Evolutionary conservation across 805 yeast species (phyloP).

Genomic region (Candida golubevii): DNA sequence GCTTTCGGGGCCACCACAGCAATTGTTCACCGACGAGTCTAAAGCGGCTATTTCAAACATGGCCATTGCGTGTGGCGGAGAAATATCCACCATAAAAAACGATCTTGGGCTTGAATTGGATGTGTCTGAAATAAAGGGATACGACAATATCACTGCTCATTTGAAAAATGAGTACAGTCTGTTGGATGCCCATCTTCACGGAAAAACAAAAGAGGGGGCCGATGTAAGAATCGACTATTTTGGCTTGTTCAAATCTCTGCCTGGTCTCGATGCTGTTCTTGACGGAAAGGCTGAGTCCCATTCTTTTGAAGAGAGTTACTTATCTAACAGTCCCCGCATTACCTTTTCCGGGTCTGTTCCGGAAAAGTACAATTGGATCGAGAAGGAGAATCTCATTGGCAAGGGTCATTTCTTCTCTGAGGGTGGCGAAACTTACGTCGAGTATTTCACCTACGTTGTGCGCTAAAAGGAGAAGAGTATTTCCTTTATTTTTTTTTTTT

Average conservation of each 20-base stretch:
- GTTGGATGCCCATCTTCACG: conserved; percentile 50
- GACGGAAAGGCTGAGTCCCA: conserved; percentile 26
- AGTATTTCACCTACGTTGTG: conserved; percentile 46
- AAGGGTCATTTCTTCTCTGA: conserved; percentile 57
- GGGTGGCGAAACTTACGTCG: conserved; percentile 47
- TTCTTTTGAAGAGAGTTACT: conserved; percentile 44
- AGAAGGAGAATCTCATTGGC: conserved; percentile 47
- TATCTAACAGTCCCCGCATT: conserved; percentile 46
- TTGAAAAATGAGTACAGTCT: conserved; percentile 22
- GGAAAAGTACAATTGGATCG: conserved; percentile 49
- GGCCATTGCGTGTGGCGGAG: conserved; percentile 26
- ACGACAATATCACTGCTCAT: conserved; percentile 44
- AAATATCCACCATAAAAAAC: conserved; percentile 28
- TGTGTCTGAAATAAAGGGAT: conserved; percentile 31
- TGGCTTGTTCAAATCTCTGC: conserved; percentile 44
- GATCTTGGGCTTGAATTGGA: conserved; percentile 31
- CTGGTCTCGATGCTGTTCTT: conserved; percentile 33
- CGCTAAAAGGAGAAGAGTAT: conserved; percentile 6
- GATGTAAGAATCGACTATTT: conserved; percentile 42
- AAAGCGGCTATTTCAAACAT: conserved; percentile 19
- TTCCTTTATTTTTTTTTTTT: too few species aligned
- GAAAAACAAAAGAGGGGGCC: conserved; percentile 41
- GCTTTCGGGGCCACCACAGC: conserved; percentile 19
- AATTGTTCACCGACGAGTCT: conserved; percentile 16
- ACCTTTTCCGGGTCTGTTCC: conserved; percentile 38